Conservation (phyloP, 495 filamentous ascomycete genomes). For the Penicillium malachiteum region DNA sequence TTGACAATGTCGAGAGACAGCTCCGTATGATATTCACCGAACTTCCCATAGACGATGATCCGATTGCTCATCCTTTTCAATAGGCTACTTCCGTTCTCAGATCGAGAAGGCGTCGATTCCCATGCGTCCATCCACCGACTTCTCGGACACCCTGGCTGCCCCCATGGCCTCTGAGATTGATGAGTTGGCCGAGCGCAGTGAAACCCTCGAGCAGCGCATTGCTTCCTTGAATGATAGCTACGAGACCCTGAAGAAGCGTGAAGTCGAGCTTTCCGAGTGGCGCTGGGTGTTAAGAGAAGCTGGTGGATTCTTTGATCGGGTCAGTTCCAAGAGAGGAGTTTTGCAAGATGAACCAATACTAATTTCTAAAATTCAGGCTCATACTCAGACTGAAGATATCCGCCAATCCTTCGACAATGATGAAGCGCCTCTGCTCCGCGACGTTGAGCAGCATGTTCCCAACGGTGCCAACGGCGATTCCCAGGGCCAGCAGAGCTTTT, state of each 20-base stretch:
- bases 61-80: constrained; percentile 5
- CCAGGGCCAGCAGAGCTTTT: constrained; percentile 78
- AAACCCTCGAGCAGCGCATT: constrained; percentile 88
- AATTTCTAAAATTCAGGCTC: constrained; percentile 52
- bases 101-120: constrained; percentile 89
- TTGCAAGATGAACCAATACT: constrained; percentile 21
- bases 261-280: constrained; percentile 96
- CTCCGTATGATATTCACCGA: constrained; percentile 63
- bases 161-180: constrained; percentile 93
- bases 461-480: constrained; percentile 66
- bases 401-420: constrained; percentile 86
- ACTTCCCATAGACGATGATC: not conserved
- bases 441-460: constrained; percentile 73
- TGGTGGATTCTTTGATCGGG: constrained; percentile 92
- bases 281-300: constrained; percentile 95
- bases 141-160: constrained; percentile 77
- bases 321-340: constrained; percentile 23
- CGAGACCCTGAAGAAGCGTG: constrained; percentile 94
- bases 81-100: constrained; percentile 86
- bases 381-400: constrained; percentile 96
- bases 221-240: constrained; percentile 94
- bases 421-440: constrained; percentile 74
- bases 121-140: constrained; percentile 81
- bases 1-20: constrained; percentile 98
- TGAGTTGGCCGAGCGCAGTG: constrained; percentile 85